Base-by-base conservation (phyloP, 75 land plant species). In the Larix kaempferi region DNA sequence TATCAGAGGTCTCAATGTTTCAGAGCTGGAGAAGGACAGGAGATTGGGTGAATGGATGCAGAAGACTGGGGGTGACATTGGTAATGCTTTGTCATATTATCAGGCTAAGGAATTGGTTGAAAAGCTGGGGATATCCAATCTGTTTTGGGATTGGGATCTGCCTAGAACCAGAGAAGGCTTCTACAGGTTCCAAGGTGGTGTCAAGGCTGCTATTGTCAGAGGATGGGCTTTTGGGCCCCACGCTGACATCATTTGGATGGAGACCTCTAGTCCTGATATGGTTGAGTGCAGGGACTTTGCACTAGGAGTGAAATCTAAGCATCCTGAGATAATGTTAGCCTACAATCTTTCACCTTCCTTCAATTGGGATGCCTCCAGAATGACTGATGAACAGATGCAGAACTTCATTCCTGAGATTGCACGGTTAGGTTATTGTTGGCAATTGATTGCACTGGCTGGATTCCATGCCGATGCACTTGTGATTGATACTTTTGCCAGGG, bases 291-390 rank as follows among this genome's bases (percentile, higher is more conserved):
- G 87, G 11, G 77, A 82, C 57, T 95, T 95, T 66, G 88, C 98
- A 6, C 52, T 77, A 33, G 95, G 95, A 29, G 86, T 95, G 71
- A 84, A 79, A 67, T 74, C 91, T 2, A 76, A 27, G 82, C 86
- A 81, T 15, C 98, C 98, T 2, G 91, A 93, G 75, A 75, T 60
- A 6, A 93, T 93, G 95, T 80, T 95, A 74, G 98, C 98, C 3
- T 91, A 91, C 78, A 91, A 91, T 60, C 80, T 91, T 0, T 91
- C 93, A 1, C 93, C 93, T 13, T 95, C 98, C 13, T 95, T 95
- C 90, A 95, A 95, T 79, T 95, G 98, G 98, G 95, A 95, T 79
- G 95, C 95, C 21, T 86, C 98, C 2, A 88, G 91, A 16, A 89
- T 93, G 95, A 88, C 52, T 52, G 95, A 93, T 61, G 84, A 76